Evolutionary conservation across 257 asterid genomes (phyloP).

Genomic region (Nicotiana benthamiana): DNA sequence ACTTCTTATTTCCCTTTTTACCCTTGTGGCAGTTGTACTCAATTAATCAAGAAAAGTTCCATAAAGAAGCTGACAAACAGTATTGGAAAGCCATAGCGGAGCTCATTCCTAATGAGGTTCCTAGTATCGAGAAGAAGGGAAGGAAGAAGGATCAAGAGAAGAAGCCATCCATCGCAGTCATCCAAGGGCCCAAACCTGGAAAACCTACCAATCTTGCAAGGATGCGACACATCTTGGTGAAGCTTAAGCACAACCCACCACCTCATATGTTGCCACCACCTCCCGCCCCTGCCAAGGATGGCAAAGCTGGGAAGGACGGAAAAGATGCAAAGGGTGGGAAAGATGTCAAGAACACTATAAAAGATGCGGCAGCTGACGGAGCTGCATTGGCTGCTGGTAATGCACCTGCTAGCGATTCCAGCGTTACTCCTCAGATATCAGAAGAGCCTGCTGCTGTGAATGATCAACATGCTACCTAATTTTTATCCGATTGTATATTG

Average conservation of each 20-base stretch:
- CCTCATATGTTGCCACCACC: conserved; percentile 2
- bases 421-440: conserved; percentile 27
- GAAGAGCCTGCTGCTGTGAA: conserved; percentile 29
- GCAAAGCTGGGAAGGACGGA: conserved; percentile 13
- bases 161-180: conserved; percentile 34
- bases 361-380: conserved; percentile 27
- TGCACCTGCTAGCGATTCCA: conserved; percentile 32
- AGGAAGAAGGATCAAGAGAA: conserved; percentile 68
- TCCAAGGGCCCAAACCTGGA: conserved; percentile 96
- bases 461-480: not conserved
- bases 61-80: conserved; percentile 87
- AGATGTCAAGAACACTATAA: conserved; percentile 42
- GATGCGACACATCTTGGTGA: conserved; percentile 7
- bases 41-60: conserved; percentile 69
- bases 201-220: conserved; percentile 20
- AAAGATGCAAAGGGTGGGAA: conserved; percentile 39
- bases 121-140: conserved; percentile 69
- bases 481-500: not conserved
- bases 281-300: not conserved
- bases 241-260: conserved; percentile 14
- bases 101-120: conserved; percentile 78
- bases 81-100: conserved; percentile 94
- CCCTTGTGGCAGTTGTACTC: conserved; percentile 35
- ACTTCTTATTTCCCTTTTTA: not conserved
- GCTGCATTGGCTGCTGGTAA: not conserved